A percentile compares a stretch with the other conserved stretches of the same genome.
Conservation (phyloP, 108 stramenopile species). For the Hondaea fermentalgiana region DNA sequence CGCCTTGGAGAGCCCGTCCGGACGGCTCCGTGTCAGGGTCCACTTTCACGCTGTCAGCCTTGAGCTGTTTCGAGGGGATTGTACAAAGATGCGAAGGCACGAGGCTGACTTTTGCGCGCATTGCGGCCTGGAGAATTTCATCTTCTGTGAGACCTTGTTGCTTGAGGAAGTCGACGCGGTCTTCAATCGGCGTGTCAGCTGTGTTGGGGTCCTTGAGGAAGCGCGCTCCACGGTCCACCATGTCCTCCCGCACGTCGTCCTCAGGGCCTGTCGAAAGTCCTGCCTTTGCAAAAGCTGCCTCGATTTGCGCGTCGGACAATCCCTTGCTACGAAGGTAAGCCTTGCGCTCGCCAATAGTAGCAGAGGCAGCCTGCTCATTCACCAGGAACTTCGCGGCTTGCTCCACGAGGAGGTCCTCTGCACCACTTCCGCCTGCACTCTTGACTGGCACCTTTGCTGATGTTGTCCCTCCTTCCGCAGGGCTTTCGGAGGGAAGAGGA, state of each 20-base stretch:
- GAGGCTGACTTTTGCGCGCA: not conserved
- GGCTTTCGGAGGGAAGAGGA: not conserved
- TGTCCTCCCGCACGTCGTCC: not conserved
- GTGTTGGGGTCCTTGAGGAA: not conserved
- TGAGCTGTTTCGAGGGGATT: not conserved
- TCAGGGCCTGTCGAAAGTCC: not conserved
- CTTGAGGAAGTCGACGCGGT: not conserved
- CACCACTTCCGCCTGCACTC: too few relatives aligned
- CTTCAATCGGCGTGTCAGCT: not conserved
- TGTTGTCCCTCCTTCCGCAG: too few relatives aligned
- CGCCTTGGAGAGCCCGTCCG: not conserved
- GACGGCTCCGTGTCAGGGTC: not conserved
- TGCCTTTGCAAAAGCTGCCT: not conserved
- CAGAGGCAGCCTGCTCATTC: not conserved
- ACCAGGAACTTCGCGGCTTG: not conserved
- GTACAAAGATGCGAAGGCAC: constrained; percentile 3
- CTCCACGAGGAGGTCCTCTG: not conserved
- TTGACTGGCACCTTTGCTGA: too few relatives aligned
- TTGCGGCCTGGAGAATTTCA: not conserved
- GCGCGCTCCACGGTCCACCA: not conserved
- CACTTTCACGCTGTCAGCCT: not conserved
- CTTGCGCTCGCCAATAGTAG: not conserved
- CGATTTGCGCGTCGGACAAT: not conserved
- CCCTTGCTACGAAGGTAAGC: not conserved
- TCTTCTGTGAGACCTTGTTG: not conserved